Percentiles rank a stretch among this genome's conserved stretches.
Evolutionary conservation across 345 rosid species (phyloP).

Genomic region (Lepidium didymum): DNA sequence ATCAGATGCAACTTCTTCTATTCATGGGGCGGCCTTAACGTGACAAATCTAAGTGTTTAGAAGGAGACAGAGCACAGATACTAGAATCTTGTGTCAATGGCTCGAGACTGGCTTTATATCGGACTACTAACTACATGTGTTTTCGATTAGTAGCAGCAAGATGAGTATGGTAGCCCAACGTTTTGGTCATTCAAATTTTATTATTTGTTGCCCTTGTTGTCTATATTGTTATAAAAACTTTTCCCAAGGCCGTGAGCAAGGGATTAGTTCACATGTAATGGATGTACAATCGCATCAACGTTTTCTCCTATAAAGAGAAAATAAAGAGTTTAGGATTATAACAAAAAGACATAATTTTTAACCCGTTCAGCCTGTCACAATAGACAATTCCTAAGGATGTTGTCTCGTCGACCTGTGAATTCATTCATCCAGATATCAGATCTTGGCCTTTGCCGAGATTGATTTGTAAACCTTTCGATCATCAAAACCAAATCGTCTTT

Average conservation of each 20-base stretch:
- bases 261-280: slow-evolving; percentile 4
- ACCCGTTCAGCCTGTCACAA: not conserved
- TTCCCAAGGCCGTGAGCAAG: slow-evolving; percentile 7
- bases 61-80: slow-evolving; percentile 18
- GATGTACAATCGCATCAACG: slow-evolving; percentile 8
- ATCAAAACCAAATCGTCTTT: not conserved
- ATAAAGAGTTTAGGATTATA: not conserved
- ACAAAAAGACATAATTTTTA: not conserved
- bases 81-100: slow-evolving; percentile 1
- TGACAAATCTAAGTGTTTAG: slow-evolving; percentile 6
- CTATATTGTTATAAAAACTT: not conserved
- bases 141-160: slow-evolving; percentile 16
- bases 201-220: not conserved
- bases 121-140: slow-evolving; percentile 22
- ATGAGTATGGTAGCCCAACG: slow-evolving; percentile 10
- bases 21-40: slow-evolving; percentile 48
- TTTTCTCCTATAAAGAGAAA: slow-evolving; percentile 14
- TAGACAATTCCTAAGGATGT: not conserved
- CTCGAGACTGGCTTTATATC: slow-evolving; percentile 11
- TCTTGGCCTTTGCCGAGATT: not conserved
- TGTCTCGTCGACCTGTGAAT: not conserved
- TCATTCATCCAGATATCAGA: not conserved
- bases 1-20: slow-evolving; percentile 51
- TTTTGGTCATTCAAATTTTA: slow-evolving; percentile 14
- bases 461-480: not conserved